Conservation (phyloP, 352 stramenopile species). For the Globisporangium barbulae region DNA sequence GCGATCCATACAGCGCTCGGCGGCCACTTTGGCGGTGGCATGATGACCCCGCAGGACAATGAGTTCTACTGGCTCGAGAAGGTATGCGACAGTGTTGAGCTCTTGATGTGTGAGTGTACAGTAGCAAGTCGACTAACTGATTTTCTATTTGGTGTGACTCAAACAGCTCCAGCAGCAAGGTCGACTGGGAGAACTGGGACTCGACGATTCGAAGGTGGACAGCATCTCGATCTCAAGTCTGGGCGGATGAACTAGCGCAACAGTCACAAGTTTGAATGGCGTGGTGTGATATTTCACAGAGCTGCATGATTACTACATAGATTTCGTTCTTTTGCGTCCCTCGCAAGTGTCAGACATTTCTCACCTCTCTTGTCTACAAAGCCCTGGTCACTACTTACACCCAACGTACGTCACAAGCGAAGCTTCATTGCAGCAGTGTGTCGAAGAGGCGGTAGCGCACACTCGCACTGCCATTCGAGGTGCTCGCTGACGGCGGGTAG, state of each 20-base stretch:
- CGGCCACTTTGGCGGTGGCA: slow-evolving; percentile 34
- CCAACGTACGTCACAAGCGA: background rate
- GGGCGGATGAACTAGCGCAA: slow-evolving; percentile 4
- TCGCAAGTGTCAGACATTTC: background rate
- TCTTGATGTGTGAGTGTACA: background rate
- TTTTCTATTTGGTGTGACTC: slow-evolving; percentile 11
- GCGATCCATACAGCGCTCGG: slow-evolving; percentile 78
- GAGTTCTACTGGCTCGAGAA: slow-evolving; percentile 90
- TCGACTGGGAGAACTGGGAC: slow-evolving; percentile 36
- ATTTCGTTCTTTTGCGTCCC: background rate
- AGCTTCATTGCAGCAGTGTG: slow-evolving; percentile 37
- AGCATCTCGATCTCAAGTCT: slow-evolving; percentile 56
- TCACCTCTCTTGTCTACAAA: background rate
- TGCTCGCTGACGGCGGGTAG: slow-evolving; percentile 21
- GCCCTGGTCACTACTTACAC: slow-evolving; percentile 4
- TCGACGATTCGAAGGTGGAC: slow-evolving; percentile 34
- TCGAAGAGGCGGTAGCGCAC: slow-evolving; percentile 74
- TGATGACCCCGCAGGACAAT: slow-evolving; percentile 63
- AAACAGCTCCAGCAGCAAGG: slow-evolving; percentile 63
- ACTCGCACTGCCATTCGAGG: slow-evolving; percentile 7
- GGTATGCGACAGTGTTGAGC: slow-evolving; percentile 28
- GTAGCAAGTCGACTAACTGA: background rate
- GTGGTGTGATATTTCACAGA: background rate
- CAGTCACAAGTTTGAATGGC: background rate
- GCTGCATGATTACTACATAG: slow-evolving; percentile 10